Base-by-base conservation (phyloP, 371 early-diverging fungal species). In the Mucor racemosus region DNA sequence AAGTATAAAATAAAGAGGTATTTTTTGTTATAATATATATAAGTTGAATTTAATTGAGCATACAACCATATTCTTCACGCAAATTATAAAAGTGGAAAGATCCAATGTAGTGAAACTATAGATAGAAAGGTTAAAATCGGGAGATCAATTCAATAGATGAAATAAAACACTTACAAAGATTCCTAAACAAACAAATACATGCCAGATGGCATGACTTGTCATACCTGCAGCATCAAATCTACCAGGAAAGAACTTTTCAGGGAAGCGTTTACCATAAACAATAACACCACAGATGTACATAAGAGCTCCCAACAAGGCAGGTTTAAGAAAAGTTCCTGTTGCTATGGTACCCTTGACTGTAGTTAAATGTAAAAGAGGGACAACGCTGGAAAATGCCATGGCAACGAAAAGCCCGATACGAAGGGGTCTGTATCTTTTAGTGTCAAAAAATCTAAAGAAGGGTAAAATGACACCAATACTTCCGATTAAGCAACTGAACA, bases 201-300 rank as follows among this genome's bases (percentile, higher is more conserved):
- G 94, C 94, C 94, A 94, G 57, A 90, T 79, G 50, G 89, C 89
- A 76, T 94, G 94, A 54, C 89, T 89, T 59, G 90, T 88, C 76
- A 82, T 75, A 58, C 88, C 87, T 66, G 87, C 76, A 59, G 80
- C 75, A 73, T 94, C 93, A 76, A 92, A 92, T 65, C 77, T 71
- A 11, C 94, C 94, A n/a, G 92, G 92, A 58, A 76, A 86, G 62
- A 81, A 79, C 69, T 89, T 86, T 78, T 94, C 93, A 13, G 93
- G 94, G 65, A 88, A 84, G 34, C 89, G 84, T 48, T 69, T 72
- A n/a, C 63, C 72, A 64, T 74, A 83, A 19, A 83, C 65, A 36
- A 76, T 65, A 9, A 89, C 84, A 26, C 90, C 90, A 3, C 79
- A 72, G 5, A 85, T 14, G 62, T 90, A 90, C 65, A 86, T 87